phyloP scores from a whole-genome alignment of 2,329 filamentous ascomycete species.

The Colletotrichum higginsianum region DNA sequence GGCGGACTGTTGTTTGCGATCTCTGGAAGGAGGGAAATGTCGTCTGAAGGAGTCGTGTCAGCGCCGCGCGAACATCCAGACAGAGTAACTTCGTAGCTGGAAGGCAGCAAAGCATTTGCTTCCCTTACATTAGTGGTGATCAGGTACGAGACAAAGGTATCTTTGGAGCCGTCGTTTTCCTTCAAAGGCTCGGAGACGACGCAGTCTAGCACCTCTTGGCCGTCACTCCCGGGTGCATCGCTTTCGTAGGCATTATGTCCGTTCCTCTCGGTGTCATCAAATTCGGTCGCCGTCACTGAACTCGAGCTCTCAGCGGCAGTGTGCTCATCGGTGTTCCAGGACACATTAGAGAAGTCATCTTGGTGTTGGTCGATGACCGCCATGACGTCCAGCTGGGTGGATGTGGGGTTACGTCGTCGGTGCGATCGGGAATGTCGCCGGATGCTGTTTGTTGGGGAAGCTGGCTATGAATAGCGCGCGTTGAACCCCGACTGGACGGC shows the following conservation, averaged over 20 bases:
- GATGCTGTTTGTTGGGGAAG: background rate
- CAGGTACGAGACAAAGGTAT: slow-evolving; percentile 95
- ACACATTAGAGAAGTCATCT: slow-evolving; percentile 86
- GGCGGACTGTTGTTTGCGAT: slow-evolving; percentile 82
- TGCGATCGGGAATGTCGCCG: slow-evolving; percentile 7
- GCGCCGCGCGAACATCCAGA: slow-evolving; percentile 12
- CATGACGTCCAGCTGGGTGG: slow-evolving; percentile 50
- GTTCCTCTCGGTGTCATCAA: slow-evolving; percentile 40
- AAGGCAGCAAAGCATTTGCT: slow-evolving; percentile 17
- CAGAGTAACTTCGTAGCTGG: background rate
- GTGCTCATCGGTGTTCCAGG: slow-evolving; percentile 78
- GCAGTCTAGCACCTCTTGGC: slow-evolving; percentile 83
- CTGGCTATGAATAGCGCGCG: slow-evolving; percentile 6
- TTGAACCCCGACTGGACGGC: too few species aligned
- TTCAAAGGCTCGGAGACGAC: slow-evolving; percentile 88
- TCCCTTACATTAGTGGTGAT: slow-evolving; percentile 85
- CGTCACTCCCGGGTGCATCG: slow-evolving; percentile 69
- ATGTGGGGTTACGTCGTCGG: slow-evolving; percentile 42
- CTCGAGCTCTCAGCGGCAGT: slow-evolving; percentile 45
- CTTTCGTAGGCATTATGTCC: slow-evolving; percentile 63
- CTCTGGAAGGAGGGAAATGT: slow-evolving; percentile 95
- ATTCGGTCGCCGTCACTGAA: slow-evolving; percentile 46
- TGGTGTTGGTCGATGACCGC: slow-evolving; percentile 63
- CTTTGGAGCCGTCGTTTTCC: slow-evolving; percentile 96
- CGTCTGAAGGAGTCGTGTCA: slow-evolving; percentile 72